These are phyloP conservation scores for Stachybotrys chartarum DNA, from an alignment of 2,329 filamentous ascomycete genomes.

Conservation along the genomic window DNA sequence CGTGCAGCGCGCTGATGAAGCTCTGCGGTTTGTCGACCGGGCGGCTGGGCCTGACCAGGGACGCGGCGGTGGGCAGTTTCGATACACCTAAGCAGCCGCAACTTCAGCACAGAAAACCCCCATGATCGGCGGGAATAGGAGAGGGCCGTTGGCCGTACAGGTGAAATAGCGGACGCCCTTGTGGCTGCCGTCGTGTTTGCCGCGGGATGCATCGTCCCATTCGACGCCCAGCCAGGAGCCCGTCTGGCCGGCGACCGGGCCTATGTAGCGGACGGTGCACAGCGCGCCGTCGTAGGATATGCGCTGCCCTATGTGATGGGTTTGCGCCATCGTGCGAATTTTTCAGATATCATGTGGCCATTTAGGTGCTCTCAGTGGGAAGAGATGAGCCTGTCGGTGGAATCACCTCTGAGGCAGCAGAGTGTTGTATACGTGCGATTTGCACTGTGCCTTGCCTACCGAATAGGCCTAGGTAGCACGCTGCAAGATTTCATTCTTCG, in stretches of 20 bases:
- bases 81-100: slow-evolving; percentile 40
- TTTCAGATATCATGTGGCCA: too few species aligned
- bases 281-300: slow-evolving; percentile 69
- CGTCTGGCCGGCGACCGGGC: slow-evolving; percentile 65
- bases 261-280: slow-evolving; percentile 82
- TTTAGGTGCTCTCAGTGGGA: too few species aligned
- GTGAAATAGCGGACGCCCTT: slow-evolving; percentile 73
- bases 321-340: slow-evolving; percentile 25
- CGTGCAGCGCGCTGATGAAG: slow-evolving; percentile 71
- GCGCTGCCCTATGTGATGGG: slow-evolving; percentile 58
- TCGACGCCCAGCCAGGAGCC: slow-evolving; percentile 90
- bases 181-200: slow-evolving; percentile 86
- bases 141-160: slow-evolving; percentile 47
- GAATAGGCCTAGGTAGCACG: too few species aligned
- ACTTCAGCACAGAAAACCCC: background rate
- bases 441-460: too few species aligned
- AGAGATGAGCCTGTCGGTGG: too few species aligned
- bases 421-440: too few species aligned
- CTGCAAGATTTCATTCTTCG: too few species aligned
- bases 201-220: slow-evolving; percentile 83
- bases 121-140: background rate
- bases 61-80: slow-evolving; percentile 64
- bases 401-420: too few species aligned
- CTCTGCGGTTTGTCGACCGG: slow-evolving; percentile 59
- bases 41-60: slow-evolving; percentile 77